These are phyloP conservation scores for Ophiosphaerella herpotricha DNA, from an alignment of 2,329 filamentous ascomycete genomes.

Conservation along the genomic window DNA sequence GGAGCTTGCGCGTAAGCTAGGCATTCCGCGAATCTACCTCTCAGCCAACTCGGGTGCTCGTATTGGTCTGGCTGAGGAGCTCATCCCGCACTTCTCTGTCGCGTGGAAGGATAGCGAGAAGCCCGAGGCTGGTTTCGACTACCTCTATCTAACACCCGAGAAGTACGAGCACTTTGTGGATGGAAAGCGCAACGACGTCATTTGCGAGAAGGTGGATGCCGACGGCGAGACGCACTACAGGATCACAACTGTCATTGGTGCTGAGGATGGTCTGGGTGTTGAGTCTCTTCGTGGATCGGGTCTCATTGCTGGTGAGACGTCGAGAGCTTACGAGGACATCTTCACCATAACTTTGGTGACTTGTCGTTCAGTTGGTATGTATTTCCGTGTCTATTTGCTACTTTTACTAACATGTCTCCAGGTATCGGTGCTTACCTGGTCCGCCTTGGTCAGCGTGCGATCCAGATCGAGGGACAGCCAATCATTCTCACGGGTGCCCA, in stretches of 20 bases:
- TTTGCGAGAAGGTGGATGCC: slow-evolving; percentile 85
- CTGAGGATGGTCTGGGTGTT: slow-evolving; percentile 94
- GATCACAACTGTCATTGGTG: slow-evolving; percentile 91
- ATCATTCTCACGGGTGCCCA: slow-evolving; percentile 98
- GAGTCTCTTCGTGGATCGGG: slow-evolving; percentile 96
- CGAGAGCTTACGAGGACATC: slow-evolving; percentile 96
- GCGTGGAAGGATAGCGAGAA: slow-evolving; percentile 87
- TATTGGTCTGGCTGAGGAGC: slow-evolving; percentile 92
- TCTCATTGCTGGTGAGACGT: slow-evolving; percentile 97
- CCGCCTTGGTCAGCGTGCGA: slow-evolving; percentile 95
- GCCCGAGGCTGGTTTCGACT: slow-evolving; percentile 91
- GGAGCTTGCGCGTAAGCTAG: slow-evolving; percentile 88
- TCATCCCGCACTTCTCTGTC: slow-evolving; percentile 96
- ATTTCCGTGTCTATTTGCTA: background rate
- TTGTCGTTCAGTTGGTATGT: slow-evolving; percentile 88
- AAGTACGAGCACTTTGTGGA: slow-evolving; percentile 86
- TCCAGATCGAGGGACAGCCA: slow-evolving; percentile 97
- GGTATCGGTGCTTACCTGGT: slow-evolving; percentile 98
- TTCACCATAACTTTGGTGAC: slow-evolving; percentile 98
- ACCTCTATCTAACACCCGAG: slow-evolving; percentile 89
- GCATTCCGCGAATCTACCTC: slow-evolving; percentile 95
- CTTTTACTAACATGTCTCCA: slow-evolving; percentile 47
- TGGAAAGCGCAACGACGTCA: slow-evolving; percentile 72
- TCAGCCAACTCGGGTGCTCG: slow-evolving; percentile 99
- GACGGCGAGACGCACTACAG: slow-evolving; percentile 89